phyloP scores from a whole-genome alignment of 2,329 filamentous ascomycete species.

The Neonectria punicea region DNA sequence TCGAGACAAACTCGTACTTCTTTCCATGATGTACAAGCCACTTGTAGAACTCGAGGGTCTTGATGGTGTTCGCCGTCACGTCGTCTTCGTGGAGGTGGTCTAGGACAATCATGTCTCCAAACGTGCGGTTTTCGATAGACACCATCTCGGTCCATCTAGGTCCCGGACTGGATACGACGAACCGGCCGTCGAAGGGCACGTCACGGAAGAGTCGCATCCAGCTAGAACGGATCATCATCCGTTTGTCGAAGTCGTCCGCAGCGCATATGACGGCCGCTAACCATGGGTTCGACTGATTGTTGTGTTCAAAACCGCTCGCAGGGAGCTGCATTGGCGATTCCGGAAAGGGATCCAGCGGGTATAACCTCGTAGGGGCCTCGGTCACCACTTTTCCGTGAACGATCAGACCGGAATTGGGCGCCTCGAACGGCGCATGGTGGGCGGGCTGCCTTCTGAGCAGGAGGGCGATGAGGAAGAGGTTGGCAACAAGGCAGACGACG shows the following conservation, averaged over 20 bases:
- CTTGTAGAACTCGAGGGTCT: slow-evolving; percentile 48
- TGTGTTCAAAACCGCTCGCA: neutral
- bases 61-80: slow-evolving; percentile 47
- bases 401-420: neutral
- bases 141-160: slow-evolving; percentile 40
- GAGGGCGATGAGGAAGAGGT: neutral
- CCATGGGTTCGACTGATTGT: slow-evolving; percentile 34
- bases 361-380: slow-evolving; percentile 4
- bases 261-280: slow-evolving; percentile 45
- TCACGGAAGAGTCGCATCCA: slow-evolving; percentile 47
- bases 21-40: slow-evolving; percentile 39
- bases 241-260: slow-evolving; percentile 41
- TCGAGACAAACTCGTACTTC: slow-evolving; percentile 46
- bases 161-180: slow-evolving; percentile 47
- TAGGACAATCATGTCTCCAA: slow-evolving; percentile 49
- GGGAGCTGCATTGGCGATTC: slow-evolving; percentile 36
- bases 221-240: slow-evolving; percentile 46
- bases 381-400: neutral
- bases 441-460: neutral
- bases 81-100: slow-evolving; percentile 46
- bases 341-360: slow-evolving; percentile 39
- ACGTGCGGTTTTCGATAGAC: slow-evolving; percentile 46
- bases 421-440: neutral
- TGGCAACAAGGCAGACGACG: neutral
- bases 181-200: slow-evolving; percentile 44